Evolutionary conservation across 108 stramenopile species (phyloP).

Genomic region (Fistulifera solaris): DNA sequence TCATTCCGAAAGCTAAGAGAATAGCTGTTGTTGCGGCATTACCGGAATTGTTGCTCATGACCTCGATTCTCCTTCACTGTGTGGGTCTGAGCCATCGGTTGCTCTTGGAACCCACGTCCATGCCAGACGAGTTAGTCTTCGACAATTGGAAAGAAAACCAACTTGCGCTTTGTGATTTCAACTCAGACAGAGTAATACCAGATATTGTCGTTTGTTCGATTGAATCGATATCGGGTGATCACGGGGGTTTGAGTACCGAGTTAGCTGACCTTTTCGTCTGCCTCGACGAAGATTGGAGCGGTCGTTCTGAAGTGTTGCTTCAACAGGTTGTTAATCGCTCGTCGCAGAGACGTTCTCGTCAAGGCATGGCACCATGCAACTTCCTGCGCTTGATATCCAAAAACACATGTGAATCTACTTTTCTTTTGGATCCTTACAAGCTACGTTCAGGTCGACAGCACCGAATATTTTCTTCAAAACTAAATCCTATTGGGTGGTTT

Average conservation of each 20-base stretch:
- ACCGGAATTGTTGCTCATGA: constrained; percentile 39
- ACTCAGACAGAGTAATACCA: constrained; percentile 8
- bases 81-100: constrained; percentile 55
- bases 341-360: constrained; percentile 12
- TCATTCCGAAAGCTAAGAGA: constrained; percentile 16
- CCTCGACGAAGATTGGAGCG: constrained; percentile 86
- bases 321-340: constrained; percentile 22
- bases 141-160: constrained; percentile 26
- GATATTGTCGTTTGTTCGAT: constrained; percentile 65
- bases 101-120: constrained; percentile 2
- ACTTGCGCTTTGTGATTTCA: constrained; percentile 34
- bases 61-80: constrained; percentile 49
- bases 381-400: constrained; percentile 50
- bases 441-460: not conserved
- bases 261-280: constrained; percentile 55
- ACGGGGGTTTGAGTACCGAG: constrained; percentile 51
- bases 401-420: constrained; percentile 48
- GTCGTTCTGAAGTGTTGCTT: constrained; percentile 36
- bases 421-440: constrained; percentile 9
- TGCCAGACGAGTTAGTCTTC: not conserved
- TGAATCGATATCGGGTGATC: constrained; percentile 25
- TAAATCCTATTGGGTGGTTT: constrained; percentile 18
- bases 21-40: constrained; percentile 66
- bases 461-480: constrained; percentile 10
- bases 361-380: constrained; percentile 19